Percentiles rank a stretch among this genome's conserved stretches.
These are phyloP conservation scores for Geotrichum macrosporum DNA, from an alignment of 1,139 yeast species.

Conservation along the genomic window DNA sequence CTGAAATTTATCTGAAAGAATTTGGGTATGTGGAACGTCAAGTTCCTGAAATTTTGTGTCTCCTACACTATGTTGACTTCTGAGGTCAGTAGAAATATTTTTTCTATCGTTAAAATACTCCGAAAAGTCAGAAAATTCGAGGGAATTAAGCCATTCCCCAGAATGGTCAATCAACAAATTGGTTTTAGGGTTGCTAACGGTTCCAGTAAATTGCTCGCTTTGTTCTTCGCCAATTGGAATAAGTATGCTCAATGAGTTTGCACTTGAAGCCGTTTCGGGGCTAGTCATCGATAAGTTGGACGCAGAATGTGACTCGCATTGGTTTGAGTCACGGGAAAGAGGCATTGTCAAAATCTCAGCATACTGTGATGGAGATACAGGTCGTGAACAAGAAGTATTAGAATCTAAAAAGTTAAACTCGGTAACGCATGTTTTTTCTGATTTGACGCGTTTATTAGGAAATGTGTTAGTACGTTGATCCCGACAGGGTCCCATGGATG, in stretches of 20 bases:
- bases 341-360: constrained; percentile 16
- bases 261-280: too few relatives aligned
- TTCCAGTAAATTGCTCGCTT: too few relatives aligned
- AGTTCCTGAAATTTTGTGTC: constrained; percentile 5
- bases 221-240: too few relatives aligned
- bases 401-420: not conserved
- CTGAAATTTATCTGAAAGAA: not conserved
- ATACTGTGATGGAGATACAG: constrained; percentile 19
- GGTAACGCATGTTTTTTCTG: not conserved
- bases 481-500: not conserved
- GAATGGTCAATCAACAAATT: constrained; percentile 18
- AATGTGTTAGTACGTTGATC: not conserved
- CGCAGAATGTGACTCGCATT: too few relatives aligned
- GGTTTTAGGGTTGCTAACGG: constrained; percentile 10
- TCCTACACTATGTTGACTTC: constrained; percentile 12
- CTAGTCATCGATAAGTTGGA: too few relatives aligned
- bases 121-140: constrained; percentile 17
- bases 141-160: constrained; percentile 22
- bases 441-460: constrained; percentile 8
- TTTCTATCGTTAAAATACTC: constrained; percentile 8
- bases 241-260: too few relatives aligned
- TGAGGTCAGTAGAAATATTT: constrained; percentile 10
- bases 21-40: not conserved
- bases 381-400: not conserved
- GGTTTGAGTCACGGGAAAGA: too few relatives aligned